Evolutionary conservation across 1,139 yeast species (phyloP), one percentile per base, ranked within the genome.

Genomic region (Geotrichum macrosporum): DNA sequence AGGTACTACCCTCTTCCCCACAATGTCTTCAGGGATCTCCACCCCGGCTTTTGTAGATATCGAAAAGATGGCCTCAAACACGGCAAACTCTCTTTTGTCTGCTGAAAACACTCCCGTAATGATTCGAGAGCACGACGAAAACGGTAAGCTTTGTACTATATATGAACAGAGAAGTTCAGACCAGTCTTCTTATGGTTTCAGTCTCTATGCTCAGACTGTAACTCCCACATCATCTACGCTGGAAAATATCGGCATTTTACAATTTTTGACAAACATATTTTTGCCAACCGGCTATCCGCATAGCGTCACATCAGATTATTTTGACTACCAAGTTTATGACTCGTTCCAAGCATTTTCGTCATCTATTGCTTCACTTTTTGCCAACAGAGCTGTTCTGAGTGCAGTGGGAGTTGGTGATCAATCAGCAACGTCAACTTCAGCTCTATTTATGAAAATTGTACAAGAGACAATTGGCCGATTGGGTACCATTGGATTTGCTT

Each of bases 401-500:
- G 69, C 69, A 8, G 68, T 67, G 8, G 71, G 71, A 6, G 71
- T 67, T 4, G 70, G 71, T 21, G 69, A 67, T 48, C 61, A 60
- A 27, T 49, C 59, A n/a, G 68, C 71, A 2, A 62, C 68, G 12
- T 62, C 69, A 12, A 64, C 70, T 1, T 59, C 68, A 4, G 71
- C 71, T 3, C 51, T 67, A 41, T 65, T 64, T 45, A 58, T 67
- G 62, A 66, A 65, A 44, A 62, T 67, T 13, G 53, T 63, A 15
- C 70, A 67, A 47, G 70, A 67, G 35, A 60, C 69, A 10, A 59
- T 63, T 15, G 70, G 70, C n/a, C 57, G 71, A 10, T 44, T 66
- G 22, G 68, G 67, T n/a, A 66, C 71, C 1, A 66, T 67, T 49
- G 32, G 59, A 35, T 66, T 62, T 50, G 71, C 71, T 9, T 67